Evolutionary conservation across 371 early-diverging fungal genomes (phyloP).

Genomic region (Actinomucor elegans): DNA sequence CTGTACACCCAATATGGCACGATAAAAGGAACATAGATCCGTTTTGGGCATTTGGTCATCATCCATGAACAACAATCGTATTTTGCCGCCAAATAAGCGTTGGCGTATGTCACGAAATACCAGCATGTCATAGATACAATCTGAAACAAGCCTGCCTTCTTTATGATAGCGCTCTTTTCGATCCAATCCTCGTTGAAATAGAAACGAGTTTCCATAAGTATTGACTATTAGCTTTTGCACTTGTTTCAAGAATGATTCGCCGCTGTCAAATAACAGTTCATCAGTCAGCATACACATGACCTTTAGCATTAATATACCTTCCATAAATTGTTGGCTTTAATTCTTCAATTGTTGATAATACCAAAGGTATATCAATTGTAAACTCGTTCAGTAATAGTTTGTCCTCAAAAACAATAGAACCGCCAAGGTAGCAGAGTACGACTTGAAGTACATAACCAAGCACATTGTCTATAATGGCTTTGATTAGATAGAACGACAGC

Average conservation of each 20-base stretch:
- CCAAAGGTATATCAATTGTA: conserved; percentile 24
- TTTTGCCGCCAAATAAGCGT: conserved; percentile 76
- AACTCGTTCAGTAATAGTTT: conserved; percentile 66
- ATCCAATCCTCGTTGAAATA: conserved; percentile 20
- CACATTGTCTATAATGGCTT: conserved; percentile 9
- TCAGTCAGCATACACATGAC: too few species aligned
- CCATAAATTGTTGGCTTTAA: conserved; percentile 77
- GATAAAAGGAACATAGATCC: conserved; percentile 25
- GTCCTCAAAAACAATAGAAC: conserved; percentile 68
- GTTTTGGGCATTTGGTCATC: conserved; percentile 48
- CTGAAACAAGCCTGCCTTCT: conserved; percentile 19
- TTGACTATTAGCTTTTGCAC: conserved; percentile 13
- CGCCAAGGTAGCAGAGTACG: conserved; percentile 40
- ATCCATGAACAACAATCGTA: conserved; percentile 35
- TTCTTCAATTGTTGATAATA: conserved; percentile 13
- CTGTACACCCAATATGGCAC: conserved; percentile 40
- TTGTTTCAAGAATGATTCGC: conserved; percentile 17
- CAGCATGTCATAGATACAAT: conserved; percentile 25
- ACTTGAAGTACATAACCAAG: conserved; percentile 16
- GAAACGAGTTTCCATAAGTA: conserved; percentile 23
- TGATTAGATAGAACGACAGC: neutral
- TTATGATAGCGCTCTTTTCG: conserved; percentile 6
- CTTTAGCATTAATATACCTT: too few species aligned
- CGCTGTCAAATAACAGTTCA: neutral
- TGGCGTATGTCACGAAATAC: conserved; percentile 24